phyloP scores from a whole-genome alignment of 1,139 yeast genomes.

The Protomyces pachydermus region DNA sequence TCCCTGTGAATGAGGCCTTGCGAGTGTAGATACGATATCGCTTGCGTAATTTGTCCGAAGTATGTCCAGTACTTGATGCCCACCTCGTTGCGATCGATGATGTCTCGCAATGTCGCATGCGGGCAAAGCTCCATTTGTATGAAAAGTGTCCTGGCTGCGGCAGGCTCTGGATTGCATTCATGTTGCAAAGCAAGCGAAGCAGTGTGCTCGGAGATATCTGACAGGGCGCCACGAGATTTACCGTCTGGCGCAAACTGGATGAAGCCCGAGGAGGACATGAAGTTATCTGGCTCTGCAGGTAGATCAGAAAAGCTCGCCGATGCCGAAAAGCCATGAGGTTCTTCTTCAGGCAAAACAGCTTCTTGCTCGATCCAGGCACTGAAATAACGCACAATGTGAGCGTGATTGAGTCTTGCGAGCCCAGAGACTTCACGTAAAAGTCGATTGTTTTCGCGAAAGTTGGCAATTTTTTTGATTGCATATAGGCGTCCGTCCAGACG shows the following conservation, averaged over 20 bases:
- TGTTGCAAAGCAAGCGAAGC: slow-evolving; percentile 15
- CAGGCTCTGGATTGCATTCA: not conserved
- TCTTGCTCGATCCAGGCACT: slow-evolving; percentile 93
- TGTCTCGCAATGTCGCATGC: slow-evolving; percentile 76
- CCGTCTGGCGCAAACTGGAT: slow-evolving; percentile 35
- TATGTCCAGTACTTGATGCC: slow-evolving; percentile 82
- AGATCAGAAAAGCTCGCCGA: slow-evolving; percentile 2
- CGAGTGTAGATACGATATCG: slow-evolving; percentile 81
- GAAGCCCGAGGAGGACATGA: slow-evolving; percentile 34
- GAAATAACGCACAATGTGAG: slow-evolving; percentile 89
- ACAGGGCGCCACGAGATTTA: slow-evolving; percentile 25
- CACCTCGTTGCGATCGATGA: slow-evolving; percentile 76
- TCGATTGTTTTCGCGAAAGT: slow-evolving; percentile 35
- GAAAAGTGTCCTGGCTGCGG: slow-evolving; percentile 48
- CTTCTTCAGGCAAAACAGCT: slow-evolving; percentile 18
- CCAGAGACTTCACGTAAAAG: slow-evolving; percentile 87
- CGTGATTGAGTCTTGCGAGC: slow-evolving; percentile 86
- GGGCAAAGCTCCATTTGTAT: slow-evolving; percentile 99
- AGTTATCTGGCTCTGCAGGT: slow-evolving; percentile 33
- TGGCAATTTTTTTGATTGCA: slow-evolving; percentile 75
- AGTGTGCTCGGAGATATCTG: slow-evolving; percentile 31
- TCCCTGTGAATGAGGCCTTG: slow-evolving; percentile 96
- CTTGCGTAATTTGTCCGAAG: slow-evolving; percentile 83
- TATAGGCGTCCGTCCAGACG: slow-evolving; percentile 89
- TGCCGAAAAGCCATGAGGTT: slow-evolving; percentile 2